Evolutionary conservation across 345 rosid genomes (phyloP), one percentile per base, ranked within the genome.

Genomic region (Camelina laxa): DNA sequence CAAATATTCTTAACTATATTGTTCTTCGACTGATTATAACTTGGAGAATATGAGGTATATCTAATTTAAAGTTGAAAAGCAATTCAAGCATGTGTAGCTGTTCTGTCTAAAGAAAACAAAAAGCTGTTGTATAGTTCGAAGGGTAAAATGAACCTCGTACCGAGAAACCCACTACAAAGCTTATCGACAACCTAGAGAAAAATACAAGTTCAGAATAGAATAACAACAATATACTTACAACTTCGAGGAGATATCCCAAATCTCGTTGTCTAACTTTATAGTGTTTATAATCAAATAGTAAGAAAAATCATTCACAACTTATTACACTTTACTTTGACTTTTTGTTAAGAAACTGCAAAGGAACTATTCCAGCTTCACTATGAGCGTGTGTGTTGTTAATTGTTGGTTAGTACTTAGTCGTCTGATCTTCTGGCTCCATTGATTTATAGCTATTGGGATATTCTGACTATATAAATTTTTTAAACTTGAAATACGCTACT

Each of bases 101-200:
- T 14, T 47, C 5, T 57, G 50, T 74, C 27, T n/a, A 49, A 44
- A 42, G 1, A 45, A 65, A 65, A 65, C 5, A 75, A 35, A 59
- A 59, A 14, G 60, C 16, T 27, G 21, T 7, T 51, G 62, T 10
- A 41, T 59, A 59, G 45, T 53, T 50, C 35, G 42, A 53, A 74
- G 51, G 39, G 58, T 44, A 69, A 68, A 31, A 42, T 48, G 75
- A 76, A 64, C 80, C 71, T 76, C 80, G 80, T 76, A 76, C 76
- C 67, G 54, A 76, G 75, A 70, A 76, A 76, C 66, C 80, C 53
- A 64, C 76, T 48, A 70, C 67, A 48, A 63, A 56, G 65, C 71
- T 63, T 70, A 70, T 68, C 79, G 31, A 58, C 75, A 54, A 62
- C 50, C 17, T 33, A 21, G 53, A 75, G n/a, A 75, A 75, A 68